Evolutionary conservation across 768 basidiomycete species (phyloP), one percentile per base, ranked within the genome.

Genomic region (Cyathus striatus): DNA sequence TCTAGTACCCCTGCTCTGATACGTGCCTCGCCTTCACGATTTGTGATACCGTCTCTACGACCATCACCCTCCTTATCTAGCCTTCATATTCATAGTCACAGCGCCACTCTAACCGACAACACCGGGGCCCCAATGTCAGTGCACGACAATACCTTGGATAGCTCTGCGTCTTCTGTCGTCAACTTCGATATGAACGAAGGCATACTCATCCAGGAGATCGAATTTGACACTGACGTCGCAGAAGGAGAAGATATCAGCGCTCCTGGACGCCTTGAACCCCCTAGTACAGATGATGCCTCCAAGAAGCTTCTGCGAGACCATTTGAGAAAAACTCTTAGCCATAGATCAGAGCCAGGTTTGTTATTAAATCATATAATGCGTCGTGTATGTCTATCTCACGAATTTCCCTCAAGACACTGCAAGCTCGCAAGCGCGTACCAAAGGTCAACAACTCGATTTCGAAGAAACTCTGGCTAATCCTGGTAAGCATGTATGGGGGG

Each of bases 251-350:
- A 78, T 43, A 66, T 62, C 10, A 72, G 59, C n/a, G 75, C 67
- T 14, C 62, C 68, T 43, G 75, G 69, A 6, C 69, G 65, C 40
- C 59, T 73, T 26, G 68, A 70, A 27, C 61, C 64, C 17, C 55
- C 61, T 22, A 63, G 61, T 12, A 57, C 54, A 7, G 76, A 76
- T 49, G 83, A 80, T 50, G 74, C 75, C 37, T 78, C 78, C 40
- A 84, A 81, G 66, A 79, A 75, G 58, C 64, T 59, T 20, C 63
- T 90, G 32, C 75, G 88, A 37, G 86, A 87, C 48, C 84, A 89
- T 45, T 61, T 90, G 24, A 72, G 83, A 58, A 73, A 71, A 46
- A 88, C 85, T 2, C 62, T 90, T 41, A 81, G 62, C 51, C 69
- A 69, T 44, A 72, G 69, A 24, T 30, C n/a, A 30, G 9, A 9